Conservation (phyloP, 2,329 filamentous ascomycete genomes). For the Westerdykella aurantiaca region DNA sequence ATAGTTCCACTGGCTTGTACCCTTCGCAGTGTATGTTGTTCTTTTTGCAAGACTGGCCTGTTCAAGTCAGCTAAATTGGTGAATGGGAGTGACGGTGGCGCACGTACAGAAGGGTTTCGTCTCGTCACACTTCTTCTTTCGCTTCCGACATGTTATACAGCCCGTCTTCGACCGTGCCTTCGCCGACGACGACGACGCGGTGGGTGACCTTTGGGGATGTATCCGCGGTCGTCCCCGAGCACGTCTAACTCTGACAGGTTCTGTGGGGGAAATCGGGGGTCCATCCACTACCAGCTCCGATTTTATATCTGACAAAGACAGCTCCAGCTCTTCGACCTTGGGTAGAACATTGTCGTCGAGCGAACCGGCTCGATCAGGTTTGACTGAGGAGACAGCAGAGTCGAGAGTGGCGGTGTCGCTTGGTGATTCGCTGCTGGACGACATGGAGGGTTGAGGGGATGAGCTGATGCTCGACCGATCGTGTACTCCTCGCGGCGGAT, state of each 20-base stretch:
- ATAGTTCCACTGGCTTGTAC: conserved; percentile 78
- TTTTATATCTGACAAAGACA: conserved; percentile 37
- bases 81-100: background rate
- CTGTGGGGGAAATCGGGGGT: conserved; percentile 30
- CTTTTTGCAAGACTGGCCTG: conserved; percentile 84
- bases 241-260: conserved; percentile 35
- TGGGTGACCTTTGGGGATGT: conserved; percentile 59
- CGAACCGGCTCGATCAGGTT: conserved; percentile 24
- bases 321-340: conserved; percentile 52
- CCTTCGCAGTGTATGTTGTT: conserved; percentile 89
- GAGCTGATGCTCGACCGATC: conserved; percentile 37
- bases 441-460: conserved; percentile 37
- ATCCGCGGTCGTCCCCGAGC: conserved; percentile 74
- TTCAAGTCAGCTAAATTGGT: conserved; percentile 17
- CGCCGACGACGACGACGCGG: conserved; percentile 62
- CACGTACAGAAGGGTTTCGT: conserved; percentile 41
- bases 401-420: conserved; percentile 34
- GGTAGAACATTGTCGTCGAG: conserved; percentile 37
- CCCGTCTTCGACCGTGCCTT: conserved; percentile 63
- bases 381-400: conserved; percentile 15
- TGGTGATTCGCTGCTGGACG: conserved; percentile 38
- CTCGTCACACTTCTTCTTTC: conserved; percentile 58
- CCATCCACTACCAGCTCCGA: conserved; percentile 28
- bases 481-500: conserved; percentile 27
- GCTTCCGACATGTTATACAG: conserved; percentile 54